Conservation (phyloP, 1,284 basidiomycete species). For the Cryptococcus wingfieldii region DNA sequence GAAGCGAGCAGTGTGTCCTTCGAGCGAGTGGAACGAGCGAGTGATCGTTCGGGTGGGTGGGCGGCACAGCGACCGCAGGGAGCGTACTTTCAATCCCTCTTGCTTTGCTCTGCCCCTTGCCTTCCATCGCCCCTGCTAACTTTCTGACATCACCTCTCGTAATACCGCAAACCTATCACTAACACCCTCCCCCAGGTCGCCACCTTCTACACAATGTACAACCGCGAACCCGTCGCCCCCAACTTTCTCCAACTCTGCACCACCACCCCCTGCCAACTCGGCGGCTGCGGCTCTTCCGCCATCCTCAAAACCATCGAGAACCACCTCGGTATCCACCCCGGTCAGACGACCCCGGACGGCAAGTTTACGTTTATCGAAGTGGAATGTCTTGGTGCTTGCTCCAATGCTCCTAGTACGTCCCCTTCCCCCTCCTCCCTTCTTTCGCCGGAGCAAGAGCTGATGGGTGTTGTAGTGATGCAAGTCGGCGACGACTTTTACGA, state of each 20-base stretch:
- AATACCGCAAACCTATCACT: not conserved
- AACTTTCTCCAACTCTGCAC: constrained; percentile 98
- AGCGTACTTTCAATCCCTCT: too few species aligned
- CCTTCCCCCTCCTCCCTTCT: too few species aligned
- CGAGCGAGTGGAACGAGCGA: not conserved
- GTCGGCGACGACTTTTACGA: constrained; percentile 98
- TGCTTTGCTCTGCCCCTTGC: too few species aligned
- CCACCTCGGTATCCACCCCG: constrained; percentile 79
- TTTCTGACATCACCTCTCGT: too few species aligned
- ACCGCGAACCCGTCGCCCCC: constrained; percentile 90
- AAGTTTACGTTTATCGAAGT: constrained; percentile 98
- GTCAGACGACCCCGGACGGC: constrained; percentile 88
- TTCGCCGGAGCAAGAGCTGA: not conserved
- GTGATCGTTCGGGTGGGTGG: constrained; percentile 1
- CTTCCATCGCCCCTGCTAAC: too few species aligned
- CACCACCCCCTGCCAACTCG: constrained; percentile 96
- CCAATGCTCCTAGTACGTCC: constrained; percentile 82
- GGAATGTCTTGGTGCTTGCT: constrained; percentile 96
- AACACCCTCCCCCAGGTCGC: constrained; percentile 59
- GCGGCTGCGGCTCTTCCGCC: constrained; percentile 74
- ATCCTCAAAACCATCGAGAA: constrained; percentile 81
- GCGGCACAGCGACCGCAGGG: not conserved
- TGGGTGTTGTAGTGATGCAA: constrained; percentile 64
- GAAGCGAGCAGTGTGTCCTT: not conserved
- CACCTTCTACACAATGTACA: constrained; percentile 99